Conservation (phyloP, 1,284 basidiomycete species). For the Boletus mariae region DNA sequence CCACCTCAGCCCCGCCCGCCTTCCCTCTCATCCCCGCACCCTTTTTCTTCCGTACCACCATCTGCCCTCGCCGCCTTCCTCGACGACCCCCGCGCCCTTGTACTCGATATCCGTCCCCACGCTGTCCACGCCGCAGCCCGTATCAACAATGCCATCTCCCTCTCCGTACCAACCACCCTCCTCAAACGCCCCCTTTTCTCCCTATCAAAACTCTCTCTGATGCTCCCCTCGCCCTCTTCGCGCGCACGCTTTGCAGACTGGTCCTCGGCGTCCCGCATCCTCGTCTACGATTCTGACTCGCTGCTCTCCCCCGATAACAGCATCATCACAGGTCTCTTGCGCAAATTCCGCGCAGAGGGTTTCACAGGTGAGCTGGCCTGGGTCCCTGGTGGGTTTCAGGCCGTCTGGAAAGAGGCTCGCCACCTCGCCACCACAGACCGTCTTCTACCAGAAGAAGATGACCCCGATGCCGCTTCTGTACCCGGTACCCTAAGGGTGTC, state of each 20-base stretch:
- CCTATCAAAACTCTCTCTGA: constrained; percentile 67
- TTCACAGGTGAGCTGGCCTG: constrained; percentile 67
- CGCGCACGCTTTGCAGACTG: constrained; percentile 61
- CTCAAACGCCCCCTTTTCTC: constrained; percentile 86
- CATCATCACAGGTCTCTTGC: constrained; percentile 75
- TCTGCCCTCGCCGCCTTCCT: constrained; percentile 33
- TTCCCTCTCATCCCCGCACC: neutral
- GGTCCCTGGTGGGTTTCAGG: constrained; percentile 70
- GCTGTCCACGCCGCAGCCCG: constrained; percentile 67
- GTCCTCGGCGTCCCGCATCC: constrained; percentile 54
- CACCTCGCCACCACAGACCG: constrained; percentile 51
- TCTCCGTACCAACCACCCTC: constrained; percentile 92
- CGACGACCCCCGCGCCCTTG: constrained; percentile 38
- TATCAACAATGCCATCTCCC: constrained; percentile 71
- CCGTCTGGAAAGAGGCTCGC: constrained; percentile 54
- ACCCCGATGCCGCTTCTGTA: constrained; percentile 29
- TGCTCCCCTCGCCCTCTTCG: constrained; percentile 63
- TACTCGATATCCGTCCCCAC: constrained; percentile 89
- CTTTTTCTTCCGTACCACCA: constrained; percentile 35
- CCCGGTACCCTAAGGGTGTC: constrained; percentile 50
- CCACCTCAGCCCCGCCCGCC: constrained; percentile 6
- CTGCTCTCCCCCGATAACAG: constrained; percentile 54
- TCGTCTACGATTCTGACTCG: constrained; percentile 84
- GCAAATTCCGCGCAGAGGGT: constrained; percentile 77
- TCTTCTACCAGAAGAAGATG: constrained; percentile 50